Percentiles rank a stretch among this genome's conserved stretches.
Evolutionary conservation across 805 yeast species (phyloP).

Genomic region (Spathaspora sp.): DNA sequence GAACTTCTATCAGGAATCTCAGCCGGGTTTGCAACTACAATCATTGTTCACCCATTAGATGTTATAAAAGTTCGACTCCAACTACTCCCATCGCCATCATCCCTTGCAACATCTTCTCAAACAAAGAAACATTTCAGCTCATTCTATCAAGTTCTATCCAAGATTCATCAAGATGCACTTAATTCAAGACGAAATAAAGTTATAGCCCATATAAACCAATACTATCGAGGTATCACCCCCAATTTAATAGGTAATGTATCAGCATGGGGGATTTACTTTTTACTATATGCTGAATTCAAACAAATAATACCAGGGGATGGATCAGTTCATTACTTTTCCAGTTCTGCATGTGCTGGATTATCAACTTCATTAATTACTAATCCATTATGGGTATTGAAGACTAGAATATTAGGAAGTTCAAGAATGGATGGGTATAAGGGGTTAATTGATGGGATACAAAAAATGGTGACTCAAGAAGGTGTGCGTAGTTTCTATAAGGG

Average conservation of each 20-base stretch:
- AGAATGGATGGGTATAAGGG: constrained; percentile 52
- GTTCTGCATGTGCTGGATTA: constrained; percentile 59
- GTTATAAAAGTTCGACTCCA: constrained; percentile 81
- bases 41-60: constrained; percentile 86
- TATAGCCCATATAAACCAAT: constrained; percentile 21
- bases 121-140: constrained; percentile 15
- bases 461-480: constrained; percentile 56
- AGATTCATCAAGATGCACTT: constrained; percentile 18
- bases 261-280: constrained; percentile 89
- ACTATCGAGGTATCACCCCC: constrained; percentile 76
- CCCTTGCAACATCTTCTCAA: constrained; percentile 3
- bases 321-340: constrained; percentile 28
- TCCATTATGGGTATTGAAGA: constrained; percentile 94
- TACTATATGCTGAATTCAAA: constrained; percentile 65
- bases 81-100: constrained; percentile 33
- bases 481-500: constrained; percentile 67
- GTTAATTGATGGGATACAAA: constrained; percentile 48
- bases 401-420: constrained; percentile 70
- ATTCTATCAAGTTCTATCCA: constrained; percentile 15
- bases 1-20: constrained; percentile 70
- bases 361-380: constrained; percentile 76
- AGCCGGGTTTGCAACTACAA: constrained; percentile 80
- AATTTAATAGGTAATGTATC: constrained; percentile 79
- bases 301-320: constrained; percentile 8
- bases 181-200: not conserved